Percentiles rank a stretch among this genome's conserved stretches.
Conservation (phyloP, 2,329 filamentous ascomycete species). For the Paraphoma chrysanthemicola region DNA sequence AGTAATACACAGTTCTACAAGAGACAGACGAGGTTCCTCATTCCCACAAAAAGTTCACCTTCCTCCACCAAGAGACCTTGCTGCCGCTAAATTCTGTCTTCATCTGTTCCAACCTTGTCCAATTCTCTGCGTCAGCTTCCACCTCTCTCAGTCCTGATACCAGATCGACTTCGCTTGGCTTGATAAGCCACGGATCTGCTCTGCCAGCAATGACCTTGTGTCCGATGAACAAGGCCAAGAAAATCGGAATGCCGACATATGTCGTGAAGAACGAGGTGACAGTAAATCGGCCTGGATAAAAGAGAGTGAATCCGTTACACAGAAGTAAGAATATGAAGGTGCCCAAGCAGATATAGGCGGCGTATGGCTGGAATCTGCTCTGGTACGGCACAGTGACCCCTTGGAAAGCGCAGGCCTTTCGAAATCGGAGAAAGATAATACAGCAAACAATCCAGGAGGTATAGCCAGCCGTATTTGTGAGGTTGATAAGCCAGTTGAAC, state of each 20-base stretch:
- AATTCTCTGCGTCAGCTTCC: slow-evolving; percentile 5
- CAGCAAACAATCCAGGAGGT: slow-evolving; percentile 39
- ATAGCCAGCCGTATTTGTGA: slow-evolving; percentile 44
- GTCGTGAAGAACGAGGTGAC: slow-evolving; percentile 68
- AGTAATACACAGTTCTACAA: background rate
- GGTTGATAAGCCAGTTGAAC: slow-evolving; percentile 44
- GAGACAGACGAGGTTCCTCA: background rate
- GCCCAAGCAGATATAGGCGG: slow-evolving; percentile 65
- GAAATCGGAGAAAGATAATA: slow-evolving; percentile 38
- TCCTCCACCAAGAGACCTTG: background rate
- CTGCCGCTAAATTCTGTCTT: background rate
- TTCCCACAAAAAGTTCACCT: background rate
- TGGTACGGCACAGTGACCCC: slow-evolving; percentile 56
- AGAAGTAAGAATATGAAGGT: slow-evolving; percentile 67
- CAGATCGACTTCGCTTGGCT: slow-evolving; percentile 58
- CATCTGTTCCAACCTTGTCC: slow-evolving; percentile 1
- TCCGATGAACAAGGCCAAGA: slow-evolving; percentile 17
- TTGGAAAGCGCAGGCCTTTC: slow-evolving; percentile 34
- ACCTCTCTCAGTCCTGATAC: slow-evolving; percentile 40
- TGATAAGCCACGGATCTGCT: slow-evolving; percentile 58
- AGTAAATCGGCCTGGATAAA: slow-evolving; percentile 66
- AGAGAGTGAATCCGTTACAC: slow-evolving; percentile 76
- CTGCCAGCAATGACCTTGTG: slow-evolving; percentile 23
- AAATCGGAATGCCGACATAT: slow-evolving; percentile 56
- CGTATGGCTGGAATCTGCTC: slow-evolving; percentile 66